Conservation (phyloP, 352 stramenopile species). For the Pilasporangium apinafurcum region DNA sequence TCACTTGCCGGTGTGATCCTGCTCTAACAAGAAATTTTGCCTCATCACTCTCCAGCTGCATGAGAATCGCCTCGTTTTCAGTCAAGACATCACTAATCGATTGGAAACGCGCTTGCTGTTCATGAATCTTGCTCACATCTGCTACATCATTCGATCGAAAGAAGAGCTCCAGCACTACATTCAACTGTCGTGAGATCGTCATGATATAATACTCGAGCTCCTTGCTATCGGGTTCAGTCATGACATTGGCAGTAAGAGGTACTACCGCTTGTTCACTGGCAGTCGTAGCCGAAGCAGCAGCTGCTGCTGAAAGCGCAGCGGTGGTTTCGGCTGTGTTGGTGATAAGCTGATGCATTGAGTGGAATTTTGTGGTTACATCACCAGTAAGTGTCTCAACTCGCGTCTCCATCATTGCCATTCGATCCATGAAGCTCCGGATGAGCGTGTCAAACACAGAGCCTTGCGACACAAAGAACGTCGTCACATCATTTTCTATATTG, state of each 20-base stretch:
- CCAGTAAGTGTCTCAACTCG: conserved; percentile 26
- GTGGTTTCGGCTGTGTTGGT: conserved; percentile 6
- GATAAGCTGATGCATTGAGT: conserved; percentile 23
- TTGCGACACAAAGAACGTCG: conserved; percentile 66
- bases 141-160: conserved; percentile 33
- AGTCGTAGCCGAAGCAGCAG: conserved; percentile 1
- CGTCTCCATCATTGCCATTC: conserved; percentile 32
- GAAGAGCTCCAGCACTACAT: conserved; percentile 52
- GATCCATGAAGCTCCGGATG: conserved; percentile 48
- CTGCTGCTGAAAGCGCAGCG: conserved; percentile 9
- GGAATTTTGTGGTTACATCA: conserved; percentile 19
- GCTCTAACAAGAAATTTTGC: neutral
- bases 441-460: conserved; percentile 59
- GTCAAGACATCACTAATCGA: conserved; percentile 50
- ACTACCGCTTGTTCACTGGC: neutral
- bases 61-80: conserved; percentile 56
- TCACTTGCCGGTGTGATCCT: neutral
- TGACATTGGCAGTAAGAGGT: neutral
- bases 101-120: conserved; percentile 25
- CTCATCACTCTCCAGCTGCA: no score
- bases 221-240: conserved; percentile 14
- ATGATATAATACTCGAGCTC: conserved; percentile 58
- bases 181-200: conserved; percentile 49
- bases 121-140: conserved; percentile 17
- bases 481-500: conserved; percentile 46